Evolutionary conservation across 1,139 yeast genomes (phyloP), one percentile per base, ranked within the genome.

Genomic region (Pichia sp.): DNA sequence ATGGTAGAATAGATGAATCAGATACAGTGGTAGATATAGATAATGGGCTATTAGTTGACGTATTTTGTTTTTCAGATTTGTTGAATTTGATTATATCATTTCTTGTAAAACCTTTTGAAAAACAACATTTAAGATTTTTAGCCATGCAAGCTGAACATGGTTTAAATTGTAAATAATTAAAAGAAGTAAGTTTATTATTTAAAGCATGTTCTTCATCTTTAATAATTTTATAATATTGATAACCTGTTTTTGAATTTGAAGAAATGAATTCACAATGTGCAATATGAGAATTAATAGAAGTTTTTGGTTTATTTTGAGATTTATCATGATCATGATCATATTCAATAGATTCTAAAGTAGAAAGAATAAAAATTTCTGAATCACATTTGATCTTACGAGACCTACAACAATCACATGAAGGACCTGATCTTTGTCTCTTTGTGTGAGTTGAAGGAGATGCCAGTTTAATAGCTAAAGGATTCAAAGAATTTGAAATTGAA

Each of bases 331-430:
- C 30, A 5, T 41, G 27, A 8, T 14, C 11, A n/a, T 29, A 18
- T 13, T 41, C 40, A 9, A 50, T 50, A 7, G 41, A 26, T 11
- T 53, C 51, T 4, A 61, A 42, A 50, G 60, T 45, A 1, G 60
- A 50, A 14, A 59, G 43, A 10, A 58, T 52, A 27, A 55, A 51
- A 13, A 80, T 76, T 50, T 73, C 79, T 2, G 89, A 86, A 55
- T 81, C 79, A 61, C 91, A 82, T 60, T 80, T 82, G 46, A 80
- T 83, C 60, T 82, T 82, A 47, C 86, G 70, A n/a, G 73, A 58
- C 40, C 88, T 67, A 58, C 91, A 82, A 33, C 74, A 65, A 57
- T 82, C 89, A 61, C 91, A 82, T 37, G 84, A 76, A 9, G 89
- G 89, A 0, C 91, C 89, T 19, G 76, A 66, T 47, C 91, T 64